phyloP scores from a whole-genome alignment of 768 basidiomycete genomes.

The Gelatoporia subvermispora region DNA sequence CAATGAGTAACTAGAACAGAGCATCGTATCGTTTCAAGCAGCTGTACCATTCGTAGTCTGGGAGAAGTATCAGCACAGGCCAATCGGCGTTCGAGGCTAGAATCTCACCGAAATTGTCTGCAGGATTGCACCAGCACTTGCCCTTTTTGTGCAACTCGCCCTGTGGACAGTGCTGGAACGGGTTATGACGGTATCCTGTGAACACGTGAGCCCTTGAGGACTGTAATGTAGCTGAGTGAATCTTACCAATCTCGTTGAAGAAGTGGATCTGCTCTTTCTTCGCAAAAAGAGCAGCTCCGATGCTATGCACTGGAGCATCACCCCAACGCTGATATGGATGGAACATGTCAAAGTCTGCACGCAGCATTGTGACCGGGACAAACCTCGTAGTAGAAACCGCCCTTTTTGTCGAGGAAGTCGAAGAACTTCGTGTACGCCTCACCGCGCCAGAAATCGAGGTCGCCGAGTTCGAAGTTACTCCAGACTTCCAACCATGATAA shows the following conservation, averaged over 20 bases:
- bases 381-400: slow-evolving; percentile 59
- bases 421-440: slow-evolving; percentile 57
- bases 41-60: slow-evolving; percentile 86
- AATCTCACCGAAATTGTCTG: slow-evolving; percentile 66
- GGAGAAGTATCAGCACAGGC: slow-evolving; percentile 8
- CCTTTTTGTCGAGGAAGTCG: slow-evolving; percentile 47
- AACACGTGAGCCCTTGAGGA: neutral
- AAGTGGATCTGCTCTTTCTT: slow-evolving; percentile 89
- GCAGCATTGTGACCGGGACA: neutral
- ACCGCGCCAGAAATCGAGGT: slow-evolving; percentile 51
- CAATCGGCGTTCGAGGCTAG: neutral
- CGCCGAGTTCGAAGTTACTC: slow-evolving; percentile 63
- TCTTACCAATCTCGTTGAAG: slow-evolving; percentile 81
- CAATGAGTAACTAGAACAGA: slow-evolving; percentile 36
- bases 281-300: slow-evolving; percentile 86
- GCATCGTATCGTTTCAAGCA: slow-evolving; percentile 75
- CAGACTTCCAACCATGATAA: slow-evolving; percentile 36
- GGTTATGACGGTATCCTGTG: slow-evolving; percentile 75
- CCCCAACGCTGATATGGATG: slow-evolving; percentile 68
- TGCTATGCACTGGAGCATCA: slow-evolving; percentile 78
- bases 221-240: neutral
- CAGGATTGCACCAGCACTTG: slow-evolving; percentile 81
- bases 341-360: neutral
- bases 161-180: slow-evolving; percentile 90
- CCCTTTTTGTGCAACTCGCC: slow-evolving; percentile 69